phyloP scores from a whole-genome alignment of 2,329 filamentous ascomycete genomes.

The Chalaropsis ovoidea region DNA sequence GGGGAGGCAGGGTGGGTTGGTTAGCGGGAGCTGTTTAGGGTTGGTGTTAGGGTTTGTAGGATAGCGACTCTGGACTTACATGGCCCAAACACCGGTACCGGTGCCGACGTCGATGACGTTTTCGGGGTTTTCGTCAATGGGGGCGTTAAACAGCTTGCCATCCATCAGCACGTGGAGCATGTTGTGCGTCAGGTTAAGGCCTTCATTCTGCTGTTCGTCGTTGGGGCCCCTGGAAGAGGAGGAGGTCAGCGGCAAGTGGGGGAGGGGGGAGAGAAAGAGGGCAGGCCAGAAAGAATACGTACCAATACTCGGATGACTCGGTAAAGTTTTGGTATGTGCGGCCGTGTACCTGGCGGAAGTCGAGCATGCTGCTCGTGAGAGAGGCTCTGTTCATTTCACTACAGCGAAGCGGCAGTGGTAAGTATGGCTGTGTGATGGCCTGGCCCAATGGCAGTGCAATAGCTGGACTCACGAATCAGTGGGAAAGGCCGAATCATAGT shows the following conservation, averaged over 20 bases:
- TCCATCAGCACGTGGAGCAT: conserved; percentile 24
- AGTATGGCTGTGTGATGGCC: background rate
- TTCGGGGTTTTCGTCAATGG: conserved; percentile 29
- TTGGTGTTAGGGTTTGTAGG: background rate
- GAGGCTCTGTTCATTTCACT: conserved; percentile 29
- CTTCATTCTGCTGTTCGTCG: conserved; percentile 29
- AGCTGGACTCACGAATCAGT: conserved; percentile 19
- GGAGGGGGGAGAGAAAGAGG: background rate
- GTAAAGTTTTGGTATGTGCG: conserved; percentile 31
- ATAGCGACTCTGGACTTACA: conserved; percentile 32
- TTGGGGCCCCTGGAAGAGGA: conserved; percentile 27
- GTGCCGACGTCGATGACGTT: conserved; percentile 32
- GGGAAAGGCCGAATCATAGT: conserved; percentile 22
- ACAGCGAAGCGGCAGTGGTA: background rate
- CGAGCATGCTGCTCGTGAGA: conserved; percentile 30
- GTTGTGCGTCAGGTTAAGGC: conserved; percentile 23
- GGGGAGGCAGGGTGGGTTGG: background rate
- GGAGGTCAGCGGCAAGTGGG: background rate
- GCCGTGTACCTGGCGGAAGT: conserved; percentile 31
- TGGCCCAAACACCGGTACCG: conserved; percentile 33
- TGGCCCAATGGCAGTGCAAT: background rate
- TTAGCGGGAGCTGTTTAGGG: background rate
- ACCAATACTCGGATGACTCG: conserved; percentile 30
- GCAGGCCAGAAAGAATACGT: background rate
- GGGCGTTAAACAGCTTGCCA: conserved; percentile 25